Evolutionary conservation across 2,329 filamentous ascomycete genomes (phyloP).

Genomic region (Curvularia spicifera): DNA sequence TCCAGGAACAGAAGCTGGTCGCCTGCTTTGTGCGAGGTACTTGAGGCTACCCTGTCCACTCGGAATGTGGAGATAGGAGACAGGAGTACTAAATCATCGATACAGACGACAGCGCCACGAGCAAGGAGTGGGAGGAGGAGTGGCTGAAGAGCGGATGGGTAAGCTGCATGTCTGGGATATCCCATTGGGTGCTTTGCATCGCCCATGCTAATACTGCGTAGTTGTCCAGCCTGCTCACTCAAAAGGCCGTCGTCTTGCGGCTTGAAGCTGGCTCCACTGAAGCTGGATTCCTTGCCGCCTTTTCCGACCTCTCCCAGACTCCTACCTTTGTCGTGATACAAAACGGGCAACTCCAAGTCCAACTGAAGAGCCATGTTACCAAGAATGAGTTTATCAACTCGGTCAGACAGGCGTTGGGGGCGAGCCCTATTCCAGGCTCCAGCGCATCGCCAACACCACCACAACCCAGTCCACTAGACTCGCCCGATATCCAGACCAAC

Average conservation of each 20-base stretch:
- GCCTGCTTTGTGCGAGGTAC: slow-evolving; percentile 83
- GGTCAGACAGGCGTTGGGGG: slow-evolving; percentile 53
- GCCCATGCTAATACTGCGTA: slow-evolving; percentile 26
- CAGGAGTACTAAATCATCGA: slow-evolving; percentile 9
- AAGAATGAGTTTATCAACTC: slow-evolving; percentile 71
- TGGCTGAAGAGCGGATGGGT: slow-evolving; percentile 59
- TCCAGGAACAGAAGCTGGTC: slow-evolving; percentile 77
- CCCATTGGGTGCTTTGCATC: neutral
- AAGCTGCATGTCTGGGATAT: slow-evolving; percentile 10
- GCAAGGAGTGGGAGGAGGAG: slow-evolving; percentile 73
- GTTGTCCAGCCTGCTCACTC: slow-evolving; percentile 59
- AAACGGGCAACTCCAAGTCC: slow-evolving; percentile 79
- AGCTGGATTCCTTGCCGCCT: slow-evolving; percentile 79
- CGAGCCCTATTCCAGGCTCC: slow-evolving; percentile 36
- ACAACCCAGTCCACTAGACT: slow-evolving; percentile 14
- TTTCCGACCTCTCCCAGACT: slow-evolving; percentile 79
- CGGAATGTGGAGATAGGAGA: slow-evolving; percentile 19
- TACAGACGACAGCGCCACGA: slow-evolving; percentile 72
- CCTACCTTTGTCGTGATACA: slow-evolving; percentile 82
- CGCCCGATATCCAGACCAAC: slow-evolving; percentile 1
- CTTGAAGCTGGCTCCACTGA: slow-evolving; percentile 77
- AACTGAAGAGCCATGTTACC: slow-evolving; percentile 68
- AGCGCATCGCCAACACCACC: slow-evolving; percentile 18
- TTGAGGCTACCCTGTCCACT: slow-evolving; percentile 3
- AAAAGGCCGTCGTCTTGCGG: slow-evolving; percentile 72